These are phyloP conservation scores for Podospora bellae-mahoneyi DNA, from an alignment of 495 filamentous ascomycete species.

Conservation along the genomic window DNA sequence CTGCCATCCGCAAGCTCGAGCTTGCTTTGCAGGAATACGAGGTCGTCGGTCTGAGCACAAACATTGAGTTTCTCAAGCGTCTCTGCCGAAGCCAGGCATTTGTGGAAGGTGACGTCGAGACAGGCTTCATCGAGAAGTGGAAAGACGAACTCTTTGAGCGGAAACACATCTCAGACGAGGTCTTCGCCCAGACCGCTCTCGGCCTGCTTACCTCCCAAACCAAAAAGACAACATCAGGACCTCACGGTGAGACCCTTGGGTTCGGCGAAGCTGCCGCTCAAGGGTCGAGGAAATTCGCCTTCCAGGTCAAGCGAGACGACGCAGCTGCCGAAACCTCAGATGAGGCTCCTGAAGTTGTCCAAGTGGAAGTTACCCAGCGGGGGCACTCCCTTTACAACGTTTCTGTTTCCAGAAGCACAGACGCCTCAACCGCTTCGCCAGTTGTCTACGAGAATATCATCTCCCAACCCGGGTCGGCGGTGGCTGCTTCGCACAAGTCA, in stretches of 20 bases:
- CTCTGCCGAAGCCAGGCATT: conserved; percentile 78
- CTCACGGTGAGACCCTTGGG: conserved; percentile 52
- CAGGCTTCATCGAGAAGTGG: conserved; percentile 91
- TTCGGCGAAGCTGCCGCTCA: conserved; percentile 45
- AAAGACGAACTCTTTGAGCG: conserved; percentile 65
- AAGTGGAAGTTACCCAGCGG: conserved; percentile 64
- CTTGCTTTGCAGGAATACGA: conserved; percentile 87
- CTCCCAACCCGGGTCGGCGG: conserved; percentile 30
- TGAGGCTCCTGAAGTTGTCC: conserved; percentile 35
- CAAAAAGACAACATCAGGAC: conserved; percentile 21
- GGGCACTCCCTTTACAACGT: conserved; percentile 62
- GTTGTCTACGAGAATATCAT: conserved; percentile 45
- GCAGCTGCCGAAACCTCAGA: conserved; percentile 30
- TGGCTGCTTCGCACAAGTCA: conserved; percentile 28
- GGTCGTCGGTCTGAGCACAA: conserved; percentile 86
- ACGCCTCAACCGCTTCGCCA: conserved; percentile 28
- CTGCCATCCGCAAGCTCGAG: conserved; percentile 77
- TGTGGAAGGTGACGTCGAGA: conserved; percentile 85
- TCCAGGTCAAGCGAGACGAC: conserved; percentile 45
- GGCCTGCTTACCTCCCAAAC: conserved; percentile 51
- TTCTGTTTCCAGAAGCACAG: conserved; percentile 49
- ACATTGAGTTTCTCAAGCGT: conserved; percentile 92
- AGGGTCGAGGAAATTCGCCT: conserved; percentile 51
- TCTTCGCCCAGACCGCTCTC: conserved; percentile 79
- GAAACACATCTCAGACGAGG: conserved; percentile 55